Evolutionary conservation across 305 asterid genomes (phyloP).

Genomic region (Ilex paraguariensis): DNA sequence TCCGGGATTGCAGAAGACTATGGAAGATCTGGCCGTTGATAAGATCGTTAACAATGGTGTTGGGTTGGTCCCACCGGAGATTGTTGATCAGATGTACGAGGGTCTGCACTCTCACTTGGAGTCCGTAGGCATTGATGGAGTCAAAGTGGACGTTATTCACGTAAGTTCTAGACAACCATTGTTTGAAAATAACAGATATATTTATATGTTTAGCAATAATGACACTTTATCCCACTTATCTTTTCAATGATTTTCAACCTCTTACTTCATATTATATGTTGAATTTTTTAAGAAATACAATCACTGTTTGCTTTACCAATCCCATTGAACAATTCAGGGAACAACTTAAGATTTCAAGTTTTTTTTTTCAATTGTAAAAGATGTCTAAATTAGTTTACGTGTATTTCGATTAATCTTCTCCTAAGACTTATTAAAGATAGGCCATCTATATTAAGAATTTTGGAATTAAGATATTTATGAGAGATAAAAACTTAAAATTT

Average conservation of each 20-base stretch:
- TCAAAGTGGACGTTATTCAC: slow-evolving; percentile 91
- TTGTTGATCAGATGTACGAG: slow-evolving; percentile 56
- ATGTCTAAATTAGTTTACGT: no score
- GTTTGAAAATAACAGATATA: no score
- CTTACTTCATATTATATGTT: no score
- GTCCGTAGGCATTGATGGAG: slow-evolving; percentile 83
- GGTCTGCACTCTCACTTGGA: slow-evolving; percentile 81
- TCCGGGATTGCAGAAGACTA: slow-evolving; percentile 76
- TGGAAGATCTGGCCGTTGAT: slow-evolving; percentile 95
- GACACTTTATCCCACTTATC: neutral
- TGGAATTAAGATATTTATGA: no score
- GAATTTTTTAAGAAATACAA: no score
- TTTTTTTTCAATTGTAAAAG: no score
- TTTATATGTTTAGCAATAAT: neutral
- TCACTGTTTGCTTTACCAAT: no score
- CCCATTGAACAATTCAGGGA: no score
- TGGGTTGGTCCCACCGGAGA: slow-evolving; percentile 82
- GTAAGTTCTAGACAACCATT: slow-evolving; percentile 24
- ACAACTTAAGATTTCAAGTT: no score
- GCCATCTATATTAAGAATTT: no score
- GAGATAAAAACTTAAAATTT: no score
- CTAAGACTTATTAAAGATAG: fast-evolving
- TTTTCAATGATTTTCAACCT: neutral
- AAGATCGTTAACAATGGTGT: slow-evolving; percentile 87
- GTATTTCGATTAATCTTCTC: no score